Evolutionary conservation across 2,329 filamentous ascomycete species (phyloP).

Genomic region (Penicillium brasilianum): DNA sequence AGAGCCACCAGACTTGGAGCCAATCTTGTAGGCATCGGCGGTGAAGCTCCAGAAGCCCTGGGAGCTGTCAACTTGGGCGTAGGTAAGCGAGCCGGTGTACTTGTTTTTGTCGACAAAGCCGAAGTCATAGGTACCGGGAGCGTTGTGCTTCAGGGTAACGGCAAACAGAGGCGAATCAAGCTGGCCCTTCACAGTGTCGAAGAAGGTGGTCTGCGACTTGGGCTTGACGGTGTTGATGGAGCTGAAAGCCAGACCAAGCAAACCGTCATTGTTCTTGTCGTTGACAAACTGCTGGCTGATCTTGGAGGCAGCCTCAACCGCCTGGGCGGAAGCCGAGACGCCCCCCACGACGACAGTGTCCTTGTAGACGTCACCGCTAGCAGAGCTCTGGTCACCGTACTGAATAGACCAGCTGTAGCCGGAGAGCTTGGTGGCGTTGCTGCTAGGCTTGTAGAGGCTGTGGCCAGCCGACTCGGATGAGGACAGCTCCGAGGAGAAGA

Average conservation of each 20-base stretch:
- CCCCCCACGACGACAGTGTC: slow-evolving; percentile 68
- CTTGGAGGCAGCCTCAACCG: slow-evolving; percentile 67
- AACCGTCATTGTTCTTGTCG: slow-evolving; percentile 62
- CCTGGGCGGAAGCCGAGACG: slow-evolving; percentile 64
- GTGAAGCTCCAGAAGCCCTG: slow-evolving; percentile 70
- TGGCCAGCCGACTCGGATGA: slow-evolving; percentile 59
- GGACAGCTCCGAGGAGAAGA: slow-evolving; percentile 65
- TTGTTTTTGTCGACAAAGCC: slow-evolving; percentile 64
- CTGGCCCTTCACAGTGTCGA: slow-evolving; percentile 61
- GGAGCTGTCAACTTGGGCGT: slow-evolving; percentile 59
- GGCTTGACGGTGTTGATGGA: slow-evolving; percentile 63
- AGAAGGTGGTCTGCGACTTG: slow-evolving; percentile 60
- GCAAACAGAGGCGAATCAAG: slow-evolving; percentile 61
- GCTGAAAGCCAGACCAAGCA: slow-evolving; percentile 66
- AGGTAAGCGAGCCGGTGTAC: slow-evolving; percentile 64
- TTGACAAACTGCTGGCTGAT: slow-evolving; percentile 60
- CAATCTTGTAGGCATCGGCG: slow-evolving; percentile 61
- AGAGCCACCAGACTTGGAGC: slow-evolving; percentile 46
- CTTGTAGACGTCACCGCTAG: slow-evolving; percentile 67
- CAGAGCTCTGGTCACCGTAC: slow-evolving; percentile 70
- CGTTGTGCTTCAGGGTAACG: slow-evolving; percentile 59
- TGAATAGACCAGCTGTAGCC: slow-evolving; percentile 64
- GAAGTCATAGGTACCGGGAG: slow-evolving; percentile 61
- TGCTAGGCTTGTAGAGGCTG: slow-evolving; percentile 61
- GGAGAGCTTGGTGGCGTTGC: slow-evolving; percentile 50